These are phyloP conservation scores for Sanghuangporus weigelae DNA, from an alignment of 1,284 basidiomycete genomes.

Conservation along the genomic window DNA sequence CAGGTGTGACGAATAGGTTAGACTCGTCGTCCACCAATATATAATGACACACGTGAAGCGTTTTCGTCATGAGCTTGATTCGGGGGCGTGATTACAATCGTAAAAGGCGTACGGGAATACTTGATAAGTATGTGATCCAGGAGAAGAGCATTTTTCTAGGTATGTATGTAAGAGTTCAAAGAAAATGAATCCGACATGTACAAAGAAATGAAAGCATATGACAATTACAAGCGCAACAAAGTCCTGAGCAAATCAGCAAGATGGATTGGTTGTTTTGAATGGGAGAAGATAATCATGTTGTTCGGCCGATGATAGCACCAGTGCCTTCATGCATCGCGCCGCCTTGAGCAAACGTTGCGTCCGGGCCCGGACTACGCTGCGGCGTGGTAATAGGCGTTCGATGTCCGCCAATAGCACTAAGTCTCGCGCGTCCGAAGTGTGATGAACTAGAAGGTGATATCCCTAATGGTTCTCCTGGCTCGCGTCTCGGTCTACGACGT, in stretches of 20 bases:
- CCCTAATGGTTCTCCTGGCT: slow-evolving; percentile 14
- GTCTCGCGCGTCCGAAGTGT: slow-evolving; percentile 10
- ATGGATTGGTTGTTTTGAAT: background rate
- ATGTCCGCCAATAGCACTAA: slow-evolving; percentile 15
- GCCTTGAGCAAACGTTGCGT: slow-evolving; percentile 3
- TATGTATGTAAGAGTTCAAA: background rate
- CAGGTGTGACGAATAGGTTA: no score
- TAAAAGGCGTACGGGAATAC: no score
- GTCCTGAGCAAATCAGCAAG: background rate
- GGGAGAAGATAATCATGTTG: background rate
- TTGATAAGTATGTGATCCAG: no score
- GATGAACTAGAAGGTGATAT: slow-evolving; percentile 7
- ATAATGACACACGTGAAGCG: background rate
- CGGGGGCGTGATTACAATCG: no score
- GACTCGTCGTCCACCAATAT: background rate
- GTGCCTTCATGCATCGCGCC: background rate
- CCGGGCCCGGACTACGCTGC: slow-evolving; percentile 5
- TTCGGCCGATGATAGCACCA: slow-evolving; percentile 9
- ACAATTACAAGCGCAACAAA: slow-evolving; percentile 1
- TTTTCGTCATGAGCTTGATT: background rate
- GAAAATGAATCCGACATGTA: background rate
- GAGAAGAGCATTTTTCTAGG: background rate
- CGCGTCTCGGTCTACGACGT: slow-evolving; percentile 14
- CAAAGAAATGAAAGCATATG: background rate
- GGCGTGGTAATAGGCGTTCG: slow-evolving; percentile 5